A percentile compares a stretch with the other conserved stretches of the same genome.
These are phyloP conservation scores for Nicotiana paniculata DNA, from an alignment of 257 asterid genomes.

Conservation along the genomic window DNA sequence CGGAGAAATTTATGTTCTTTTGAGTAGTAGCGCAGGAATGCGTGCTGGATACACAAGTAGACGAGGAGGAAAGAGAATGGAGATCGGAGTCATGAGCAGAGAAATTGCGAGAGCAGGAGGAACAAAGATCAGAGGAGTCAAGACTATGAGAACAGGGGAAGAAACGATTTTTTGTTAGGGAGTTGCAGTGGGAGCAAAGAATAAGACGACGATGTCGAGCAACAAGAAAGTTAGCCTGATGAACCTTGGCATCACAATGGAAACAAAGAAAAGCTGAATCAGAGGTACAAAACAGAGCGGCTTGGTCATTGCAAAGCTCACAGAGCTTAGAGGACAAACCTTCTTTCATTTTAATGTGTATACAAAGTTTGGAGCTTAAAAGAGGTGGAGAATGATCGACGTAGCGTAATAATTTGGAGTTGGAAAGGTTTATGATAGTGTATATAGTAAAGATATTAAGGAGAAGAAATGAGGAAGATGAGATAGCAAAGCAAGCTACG, in stretches of 20 bases:
- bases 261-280: constrained; percentile 58
- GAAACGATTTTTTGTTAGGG: constrained; percentile 13
- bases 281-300: constrained; percentile 43
- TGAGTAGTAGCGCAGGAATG: background rate
- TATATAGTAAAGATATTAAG: background rate
- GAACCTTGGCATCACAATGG: constrained; percentile 46
- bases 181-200: constrained; percentile 26
- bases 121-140: constrained; percentile 1
- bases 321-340: constrained; percentile 16
- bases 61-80: constrained; percentile 12
- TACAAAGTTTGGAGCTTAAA: background rate
- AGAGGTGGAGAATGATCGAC: too few relatives aligned
- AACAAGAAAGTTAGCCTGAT: constrained; percentile 55
- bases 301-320: constrained; percentile 42
- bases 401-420: too few relatives aligned
- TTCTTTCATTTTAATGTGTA: background rate
- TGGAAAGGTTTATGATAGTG: background rate
- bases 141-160: constrained; percentile 5
- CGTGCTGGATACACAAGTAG: constrained; percentile 45
- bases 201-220: constrained; percentile 52
- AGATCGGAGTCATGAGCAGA: constrained; percentile 14
- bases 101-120: constrained; percentile 19
- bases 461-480: background rate
- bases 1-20: background rate
- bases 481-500: constrained; percentile 1